Percentiles rank a stretch among this genome's conserved stretches.
Evolutionary conservation across 2,329 filamentous ascomycete genomes (phyloP).

Genomic region (Aspergillus aculeatus): DNA sequence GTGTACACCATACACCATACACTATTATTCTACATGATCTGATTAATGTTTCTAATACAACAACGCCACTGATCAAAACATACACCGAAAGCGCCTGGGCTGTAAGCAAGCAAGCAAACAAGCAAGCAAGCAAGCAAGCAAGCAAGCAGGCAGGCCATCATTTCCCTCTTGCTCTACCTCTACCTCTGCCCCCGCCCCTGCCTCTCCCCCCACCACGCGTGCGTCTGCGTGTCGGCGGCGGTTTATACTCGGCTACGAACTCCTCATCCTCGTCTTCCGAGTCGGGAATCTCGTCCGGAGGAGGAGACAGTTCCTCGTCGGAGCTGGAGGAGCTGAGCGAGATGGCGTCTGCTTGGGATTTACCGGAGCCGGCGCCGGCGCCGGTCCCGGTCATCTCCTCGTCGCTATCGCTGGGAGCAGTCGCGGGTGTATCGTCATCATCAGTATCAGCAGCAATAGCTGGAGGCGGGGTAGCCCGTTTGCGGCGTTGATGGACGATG

Average conservation of each 20-base stretch:
- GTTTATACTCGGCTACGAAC: conserved; percentile 11
- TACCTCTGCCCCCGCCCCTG: background rate
- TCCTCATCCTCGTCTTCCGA: conserved; percentile 13
- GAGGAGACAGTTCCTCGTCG: background rate
- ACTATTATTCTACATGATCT: background rate
- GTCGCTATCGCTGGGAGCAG: background rate
- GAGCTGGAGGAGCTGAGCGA: conserved; percentile 2
- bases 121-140: too few relatives aligned
- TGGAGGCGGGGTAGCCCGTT: background rate
- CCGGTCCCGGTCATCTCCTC: too few relatives aligned
- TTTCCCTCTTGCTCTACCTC: background rate
- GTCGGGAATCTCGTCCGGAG: background rate
- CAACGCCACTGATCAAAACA: background rate
- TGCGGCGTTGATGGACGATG: background rate
- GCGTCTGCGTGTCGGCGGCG: conserved; percentile 21
- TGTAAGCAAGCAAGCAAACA: too few relatives aligned
- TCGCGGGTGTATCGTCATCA: conserved; percentile 7
- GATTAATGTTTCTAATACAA: too few relatives aligned
- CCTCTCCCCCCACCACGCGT: conserved; percentile 19
- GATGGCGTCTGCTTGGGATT: background rate
- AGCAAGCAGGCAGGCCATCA: background rate
- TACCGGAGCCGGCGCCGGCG: background rate
- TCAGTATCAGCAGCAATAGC: background rate
- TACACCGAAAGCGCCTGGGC: too few relatives aligned
- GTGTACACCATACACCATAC: background rate